These are phyloP conservation scores for Rutidosis leptorrhynchoides DNA, from an alignment of 129 eudicot genomes.

Conservation along the genomic window DNA sequence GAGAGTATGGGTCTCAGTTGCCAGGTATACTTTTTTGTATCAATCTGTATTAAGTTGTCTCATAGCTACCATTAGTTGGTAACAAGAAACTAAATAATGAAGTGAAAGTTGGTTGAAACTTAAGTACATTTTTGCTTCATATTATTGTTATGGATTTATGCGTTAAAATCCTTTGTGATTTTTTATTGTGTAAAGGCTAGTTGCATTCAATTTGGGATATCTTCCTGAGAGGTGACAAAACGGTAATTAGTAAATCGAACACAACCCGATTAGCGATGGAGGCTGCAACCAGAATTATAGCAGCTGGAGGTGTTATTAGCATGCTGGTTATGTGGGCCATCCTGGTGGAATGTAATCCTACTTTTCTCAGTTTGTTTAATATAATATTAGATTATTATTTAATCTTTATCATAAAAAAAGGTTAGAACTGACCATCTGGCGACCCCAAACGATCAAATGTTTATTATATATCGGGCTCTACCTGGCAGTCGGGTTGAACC, in stretches of 20 bases:
- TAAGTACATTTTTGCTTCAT: background rate
- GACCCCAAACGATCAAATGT: no score
- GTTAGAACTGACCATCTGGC: no score
- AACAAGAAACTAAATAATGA: no score
- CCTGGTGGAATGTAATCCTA: slow-evolving; percentile 76
- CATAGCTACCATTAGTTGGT: background rate
- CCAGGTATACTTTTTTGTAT: background rate
- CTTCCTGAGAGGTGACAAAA: slow-evolving; percentile 96
- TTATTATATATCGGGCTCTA: no score
- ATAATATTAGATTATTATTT: background rate
- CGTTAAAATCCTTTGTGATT: background rate
- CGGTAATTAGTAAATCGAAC: slow-evolving; percentile 57
- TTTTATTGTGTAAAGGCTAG: slow-evolving; percentile 49
- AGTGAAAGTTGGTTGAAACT: background rate
- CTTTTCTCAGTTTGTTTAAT: background rate
- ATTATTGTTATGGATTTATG: background rate
- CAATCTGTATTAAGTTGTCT: background rate
- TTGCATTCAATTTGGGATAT: slow-evolving; percentile 97
- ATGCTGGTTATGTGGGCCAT: slow-evolving; percentile 82
- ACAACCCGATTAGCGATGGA: slow-evolving; percentile 68
- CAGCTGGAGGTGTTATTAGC: slow-evolving; percentile 84
- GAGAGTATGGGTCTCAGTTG: no score
- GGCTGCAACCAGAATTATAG: slow-evolving; percentile 66
- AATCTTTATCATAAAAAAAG: no score
- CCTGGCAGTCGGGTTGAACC: no score